Evolutionary conservation across 169 alveolate species (phyloP).

Genomic region (Plasmodium falciparum): DNA sequence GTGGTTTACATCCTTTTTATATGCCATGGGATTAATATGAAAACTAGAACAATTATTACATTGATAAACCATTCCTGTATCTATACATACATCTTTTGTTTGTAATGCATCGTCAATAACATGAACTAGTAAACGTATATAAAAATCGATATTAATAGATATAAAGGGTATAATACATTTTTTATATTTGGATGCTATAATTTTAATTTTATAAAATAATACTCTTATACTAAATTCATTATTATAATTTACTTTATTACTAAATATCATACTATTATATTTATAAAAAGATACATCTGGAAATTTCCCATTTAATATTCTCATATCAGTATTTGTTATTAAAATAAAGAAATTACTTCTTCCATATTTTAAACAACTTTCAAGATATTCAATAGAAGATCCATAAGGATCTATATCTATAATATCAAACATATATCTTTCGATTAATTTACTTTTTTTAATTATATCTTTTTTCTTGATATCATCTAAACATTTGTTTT

Average conservation of each 20-base stretch:
- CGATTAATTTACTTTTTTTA: slow-evolving; percentile 27
- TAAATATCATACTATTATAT: slow-evolving; percentile 91
- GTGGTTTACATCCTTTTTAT: slow-evolving; percentile 69
- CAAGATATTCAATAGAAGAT: slow-evolving; percentile 93
- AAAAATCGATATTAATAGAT: slow-evolving; percentile 94
- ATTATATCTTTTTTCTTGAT: slow-evolving; percentile 14
- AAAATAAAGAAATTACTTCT: slow-evolving; percentile 93
- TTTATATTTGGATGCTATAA: slow-evolving; percentile 93
- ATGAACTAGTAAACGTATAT: slow-evolving; percentile 93
- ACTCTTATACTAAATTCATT: slow-evolving; percentile 94
- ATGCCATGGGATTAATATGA: slow-evolving; percentile 83
- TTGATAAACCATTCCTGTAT: slow-evolving; percentile 89
- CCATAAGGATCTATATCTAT: slow-evolving; percentile 97
- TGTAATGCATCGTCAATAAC: slow-evolving; percentile 88
- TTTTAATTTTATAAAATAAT: slow-evolving; percentile 89
- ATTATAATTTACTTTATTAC: slow-evolving; percentile 90
- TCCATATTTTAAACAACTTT: slow-evolving; percentile 91
- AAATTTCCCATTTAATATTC: slow-evolving; percentile 95
- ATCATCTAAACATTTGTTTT: not conserved
- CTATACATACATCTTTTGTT: slow-evolving; percentile 90
- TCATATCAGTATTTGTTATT: slow-evolving; percentile 97
- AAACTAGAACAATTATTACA: slow-evolving; percentile 89
- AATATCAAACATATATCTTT: slow-evolving; percentile 81
- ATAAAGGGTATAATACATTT: slow-evolving; percentile 91
- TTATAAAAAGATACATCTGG: slow-evolving; percentile 95